phyloP scores from a whole-genome alignment of 106 monocot genomes.

The Iris macrosiphon region DNA sequence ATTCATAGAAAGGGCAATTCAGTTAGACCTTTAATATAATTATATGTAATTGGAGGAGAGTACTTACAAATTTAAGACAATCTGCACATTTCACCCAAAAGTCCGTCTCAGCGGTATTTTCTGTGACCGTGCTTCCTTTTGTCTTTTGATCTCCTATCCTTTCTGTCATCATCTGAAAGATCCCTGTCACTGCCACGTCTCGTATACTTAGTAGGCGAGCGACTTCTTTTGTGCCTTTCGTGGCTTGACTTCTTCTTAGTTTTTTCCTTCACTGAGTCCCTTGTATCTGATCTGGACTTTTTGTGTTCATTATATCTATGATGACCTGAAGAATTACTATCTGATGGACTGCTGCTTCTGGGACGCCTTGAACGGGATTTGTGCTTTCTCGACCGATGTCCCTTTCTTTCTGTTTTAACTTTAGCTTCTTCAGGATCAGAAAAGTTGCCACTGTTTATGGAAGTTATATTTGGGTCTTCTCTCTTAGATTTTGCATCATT shows the following conservation, averaged over 20 bases:
- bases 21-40: no score
- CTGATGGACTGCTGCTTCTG: constrained; percentile 23
- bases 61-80: no score
- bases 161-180: constrained; percentile 13
- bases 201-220: constrained; percentile 18
- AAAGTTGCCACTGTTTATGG: neutral
- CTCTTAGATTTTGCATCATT: neutral
- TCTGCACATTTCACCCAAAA: no score
- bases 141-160: constrained; percentile 17
- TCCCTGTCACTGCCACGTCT: constrained; percentile 3
- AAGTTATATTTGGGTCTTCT: neutral
- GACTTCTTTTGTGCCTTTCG: constrained; percentile 23
- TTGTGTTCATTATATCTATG: constrained; percentile 7
- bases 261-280: constrained; percentile 22
- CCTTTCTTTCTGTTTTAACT: constrained; percentile 5
- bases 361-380: constrained; percentile 23
- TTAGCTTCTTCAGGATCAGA: neutral
- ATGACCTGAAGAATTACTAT: constrained; percentile 30
- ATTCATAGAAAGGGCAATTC: no score
- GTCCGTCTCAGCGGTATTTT: no score
- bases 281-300: constrained; percentile 23
- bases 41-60: no score
- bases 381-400: constrained; percentile 18
- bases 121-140: constrained; percentile 3
- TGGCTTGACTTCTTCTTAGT: constrained; percentile 30